A percentile compares a stretch with the other conserved stretches of the same genome.
Conservation (phyloP, 345 rosid genomes). For the sweet orange (Citrus sinensis) region DNA sequence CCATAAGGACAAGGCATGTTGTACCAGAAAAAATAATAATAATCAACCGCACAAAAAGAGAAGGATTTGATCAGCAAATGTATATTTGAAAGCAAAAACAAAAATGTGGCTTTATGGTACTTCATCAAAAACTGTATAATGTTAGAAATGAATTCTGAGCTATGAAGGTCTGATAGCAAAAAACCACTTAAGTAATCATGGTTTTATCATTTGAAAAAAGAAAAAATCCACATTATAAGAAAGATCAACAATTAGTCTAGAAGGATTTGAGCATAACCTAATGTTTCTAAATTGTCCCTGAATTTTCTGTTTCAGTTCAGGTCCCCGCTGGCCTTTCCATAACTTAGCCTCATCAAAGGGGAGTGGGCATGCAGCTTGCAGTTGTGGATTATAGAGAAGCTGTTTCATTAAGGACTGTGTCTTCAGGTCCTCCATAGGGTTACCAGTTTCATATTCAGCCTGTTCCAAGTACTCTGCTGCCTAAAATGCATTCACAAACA, state of each 20-base stretch:
- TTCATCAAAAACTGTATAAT: not conserved
- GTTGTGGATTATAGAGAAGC: slow-evolving; percentile 61
- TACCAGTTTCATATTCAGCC: slow-evolving; percentile 85
- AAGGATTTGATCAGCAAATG: not conserved
- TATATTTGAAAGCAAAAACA: not conserved
- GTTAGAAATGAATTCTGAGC: not conserved
- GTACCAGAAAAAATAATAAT: not conserved
- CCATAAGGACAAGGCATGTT: not conserved
- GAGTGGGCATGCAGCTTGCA: slow-evolving; percentile 88
- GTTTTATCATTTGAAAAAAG: not conserved
- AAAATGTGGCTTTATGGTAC: not conserved
- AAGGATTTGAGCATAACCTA: slow-evolving; percentile 46
- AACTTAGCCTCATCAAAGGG: slow-evolving; percentile 97
- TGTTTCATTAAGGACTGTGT: slow-evolving; percentile 79
- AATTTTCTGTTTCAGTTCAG: slow-evolving; percentile 75
- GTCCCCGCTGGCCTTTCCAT: slow-evolving; percentile 95
- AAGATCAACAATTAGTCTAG: not conserved
- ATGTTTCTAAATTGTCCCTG: slow-evolving; percentile 90
- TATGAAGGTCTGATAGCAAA: not conserved
- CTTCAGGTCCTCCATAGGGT: slow-evolving; percentile 75
- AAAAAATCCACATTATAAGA: not conserved
- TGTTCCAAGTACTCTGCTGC: slow-evolving; percentile 78
- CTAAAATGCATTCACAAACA: slow-evolving; percentile 29
- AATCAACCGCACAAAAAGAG: not conserved
- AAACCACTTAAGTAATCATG: not conserved